Base-by-base conservation (phyloP, 1,284 basidiomycete genomes). In the Phellinidium pouzarii region DNA sequence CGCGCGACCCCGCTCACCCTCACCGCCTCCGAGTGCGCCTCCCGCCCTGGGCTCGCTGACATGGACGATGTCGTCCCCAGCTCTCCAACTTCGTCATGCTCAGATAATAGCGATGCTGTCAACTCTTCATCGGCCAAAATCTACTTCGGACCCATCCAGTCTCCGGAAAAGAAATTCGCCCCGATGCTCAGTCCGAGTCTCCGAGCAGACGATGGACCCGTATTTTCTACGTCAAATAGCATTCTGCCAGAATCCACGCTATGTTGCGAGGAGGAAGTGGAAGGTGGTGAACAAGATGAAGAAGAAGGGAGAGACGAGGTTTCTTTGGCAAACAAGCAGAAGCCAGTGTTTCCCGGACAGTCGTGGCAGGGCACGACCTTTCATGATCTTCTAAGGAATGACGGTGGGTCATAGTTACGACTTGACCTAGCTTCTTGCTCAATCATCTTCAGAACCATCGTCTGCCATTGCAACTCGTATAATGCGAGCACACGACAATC, bases 401-500 rank as follows among this genome's bases (percentile, higher is more conserved):
- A 56, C 38, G 54, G 54, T 56, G 36, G 11, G 54, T 48, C 9
- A 20, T 52, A 14, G 14, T n/a, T 52, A n/a, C 14, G 14, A n/a
- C 17, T 22, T 29, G 7, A 2, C 22, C 12, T 9, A 25, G 6
- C 3, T 31, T 44, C n/a, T 26, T 14, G 6, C 22, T 11, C 25
- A 44, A 34, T 19, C 7, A 12, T 37, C 23, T 25, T 31, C 55
- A 82, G 85, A 87, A 63, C 84, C 83, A 8, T 77, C 83, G 2
- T 82, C 82, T 49, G 72, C 73, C 7, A 68, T 88, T 51, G 85
- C 80, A 25, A 75, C 68, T 55, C 80, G 69, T 64, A 77, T 88
- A 44, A 72, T 83, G 46, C 74, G 78, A 50, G 85, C 85, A 54
- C 76, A 79, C 52, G 80, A 78, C 60, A 88, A 88, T 60, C 85